Conservation (phyloP, 2,329 filamentous ascomycete species). For the Tolypocladium nubicola region DNA sequence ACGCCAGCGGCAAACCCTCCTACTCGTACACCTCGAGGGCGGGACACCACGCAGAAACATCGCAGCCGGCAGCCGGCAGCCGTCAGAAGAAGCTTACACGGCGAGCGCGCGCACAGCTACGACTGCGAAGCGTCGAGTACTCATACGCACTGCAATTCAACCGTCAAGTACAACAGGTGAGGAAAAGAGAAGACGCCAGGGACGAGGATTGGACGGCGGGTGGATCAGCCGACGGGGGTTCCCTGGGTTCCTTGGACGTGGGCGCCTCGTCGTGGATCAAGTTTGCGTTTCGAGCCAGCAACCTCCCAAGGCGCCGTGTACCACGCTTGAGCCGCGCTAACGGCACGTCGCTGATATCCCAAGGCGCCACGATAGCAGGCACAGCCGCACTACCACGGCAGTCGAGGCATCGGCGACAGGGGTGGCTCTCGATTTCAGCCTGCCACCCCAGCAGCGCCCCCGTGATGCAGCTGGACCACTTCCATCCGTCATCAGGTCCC, state of each 20-base stretch:
- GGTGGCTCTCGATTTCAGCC: background rate
- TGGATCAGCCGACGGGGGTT: background rate
- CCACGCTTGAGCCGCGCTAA: background rate
- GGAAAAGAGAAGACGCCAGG: background rate
- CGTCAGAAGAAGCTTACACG: background rate
- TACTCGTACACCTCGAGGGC: background rate
- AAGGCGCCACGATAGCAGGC: background rate
- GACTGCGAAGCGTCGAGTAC: background rate
- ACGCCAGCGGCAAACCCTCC: background rate
- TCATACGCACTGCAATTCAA: background rate
- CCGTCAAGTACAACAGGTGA: no score
- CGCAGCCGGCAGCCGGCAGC: background rate
- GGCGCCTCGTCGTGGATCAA: constrained; percentile 1
- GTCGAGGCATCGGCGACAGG: background rate
- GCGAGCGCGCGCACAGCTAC: background rate
- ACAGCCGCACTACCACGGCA: background rate
- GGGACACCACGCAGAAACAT: background rate
- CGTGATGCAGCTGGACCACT: constrained; percentile 3
- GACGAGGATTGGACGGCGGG: background rate
- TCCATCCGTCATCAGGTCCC: background rate
- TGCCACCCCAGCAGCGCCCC: constrained; percentile 1
- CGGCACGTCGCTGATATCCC: background rate
- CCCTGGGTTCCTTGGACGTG: background rate
- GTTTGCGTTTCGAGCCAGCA: constrained; percentile 1
- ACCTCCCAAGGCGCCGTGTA: background rate